A percentile compares a stretch with the other conserved stretches of the same genome.
phyloP scores from a whole-genome alignment of 495 filamentous ascomycete species.

The Diplogelasinospora grovesii region DNA sequence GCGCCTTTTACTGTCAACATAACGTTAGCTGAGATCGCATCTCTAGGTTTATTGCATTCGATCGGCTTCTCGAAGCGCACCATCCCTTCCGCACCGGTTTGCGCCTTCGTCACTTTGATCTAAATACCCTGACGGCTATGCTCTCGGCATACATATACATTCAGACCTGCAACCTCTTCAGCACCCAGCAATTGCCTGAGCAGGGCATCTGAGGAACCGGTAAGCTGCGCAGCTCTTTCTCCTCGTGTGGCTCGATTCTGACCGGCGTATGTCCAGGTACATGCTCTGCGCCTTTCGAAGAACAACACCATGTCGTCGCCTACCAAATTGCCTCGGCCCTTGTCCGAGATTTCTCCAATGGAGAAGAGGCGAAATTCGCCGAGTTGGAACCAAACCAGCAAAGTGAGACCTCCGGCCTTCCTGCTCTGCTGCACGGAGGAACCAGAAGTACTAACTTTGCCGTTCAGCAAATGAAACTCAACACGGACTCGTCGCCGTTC shows the following conservation, averaged over 20 bases:
- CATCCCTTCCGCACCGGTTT: not conserved
- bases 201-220: slow-evolving; percentile 37
- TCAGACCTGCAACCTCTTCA: not conserved
- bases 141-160: slow-evolving; percentile 4
- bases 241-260: not conserved
- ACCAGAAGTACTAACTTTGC: too few relatives aligned
- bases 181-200: slow-evolving; percentile 7
- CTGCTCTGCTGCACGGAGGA: too few relatives aligned
- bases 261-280: slow-evolving; percentile 32
- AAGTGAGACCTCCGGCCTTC: slow-evolving; percentile 43
- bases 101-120: not conserved
- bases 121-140: slow-evolving; percentile 3
- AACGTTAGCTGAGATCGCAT: slow-evolving; percentile 5
- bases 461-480: slow-evolving; percentile 44
- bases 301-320: slow-evolving; percentile 40
- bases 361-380: slow-evolving; percentile 65
- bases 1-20: not conserved
- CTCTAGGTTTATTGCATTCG: not conserved
- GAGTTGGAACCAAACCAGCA: slow-evolving; percentile 62
- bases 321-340: slow-evolving; percentile 43
- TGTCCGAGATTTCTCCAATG: slow-evolving; percentile 52
- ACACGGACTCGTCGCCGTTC: slow-evolving; percentile 65
- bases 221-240: slow-evolving; percentile 18
- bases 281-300: slow-evolving; percentile 55
- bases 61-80: too few relatives aligned